Evolutionary conservation across 169 alveolate genomes (phyloP).

Genomic region (Babesia gibsoni): DNA sequence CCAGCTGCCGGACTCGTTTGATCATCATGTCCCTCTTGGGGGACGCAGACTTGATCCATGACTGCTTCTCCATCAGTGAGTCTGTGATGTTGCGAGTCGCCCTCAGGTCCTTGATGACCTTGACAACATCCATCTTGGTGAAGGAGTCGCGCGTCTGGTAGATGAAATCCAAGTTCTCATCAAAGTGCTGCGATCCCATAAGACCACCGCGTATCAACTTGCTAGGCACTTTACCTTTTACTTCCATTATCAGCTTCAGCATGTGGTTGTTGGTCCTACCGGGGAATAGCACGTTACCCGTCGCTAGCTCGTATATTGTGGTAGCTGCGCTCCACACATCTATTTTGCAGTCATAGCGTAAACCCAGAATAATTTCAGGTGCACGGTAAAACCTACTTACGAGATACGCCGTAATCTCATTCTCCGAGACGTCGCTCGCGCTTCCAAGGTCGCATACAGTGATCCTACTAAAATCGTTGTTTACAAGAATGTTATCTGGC

Average conservation of each 20-base stretch:
- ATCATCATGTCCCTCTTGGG: constrained; percentile 55
- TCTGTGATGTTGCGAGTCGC: constrained; percentile 79
- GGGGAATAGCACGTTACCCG: constrained; percentile 95
- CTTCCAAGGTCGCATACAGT: constrained; percentile 97
- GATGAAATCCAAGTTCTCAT: constrained; percentile 74
- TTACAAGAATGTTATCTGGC: constrained; percentile 94
- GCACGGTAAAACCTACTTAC: constrained; percentile 97
- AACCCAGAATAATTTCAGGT: constrained; percentile 96
- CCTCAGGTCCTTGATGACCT: constrained; percentile 75
- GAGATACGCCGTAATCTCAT: constrained; percentile 87
- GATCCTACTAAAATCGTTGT: constrained; percentile 79
- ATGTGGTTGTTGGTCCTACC: constrained; percentile 95
- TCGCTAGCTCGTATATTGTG: constrained; percentile 93
- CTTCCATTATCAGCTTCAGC: constrained; percentile 92
- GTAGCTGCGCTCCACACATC: constrained; percentile 97
- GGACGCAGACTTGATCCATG: constrained; percentile 38
- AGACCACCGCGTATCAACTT: constrained; percentile 87
- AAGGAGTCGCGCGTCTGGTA: constrained; percentile 74
- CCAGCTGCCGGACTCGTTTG: constrained; percentile 78
- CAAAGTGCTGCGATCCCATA: constrained; percentile 82
- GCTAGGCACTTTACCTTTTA: constrained; percentile 91
- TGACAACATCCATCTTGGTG: constrained; percentile 77
- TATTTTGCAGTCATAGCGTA: constrained; percentile 84
- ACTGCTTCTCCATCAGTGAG: constrained; percentile 73
- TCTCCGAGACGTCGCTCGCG: constrained; percentile 87